These are phyloP conservation scores for Nematocida minor DNA, from an alignment of 371 early-diverging fungal species.

Conservation along the genomic window DNA sequence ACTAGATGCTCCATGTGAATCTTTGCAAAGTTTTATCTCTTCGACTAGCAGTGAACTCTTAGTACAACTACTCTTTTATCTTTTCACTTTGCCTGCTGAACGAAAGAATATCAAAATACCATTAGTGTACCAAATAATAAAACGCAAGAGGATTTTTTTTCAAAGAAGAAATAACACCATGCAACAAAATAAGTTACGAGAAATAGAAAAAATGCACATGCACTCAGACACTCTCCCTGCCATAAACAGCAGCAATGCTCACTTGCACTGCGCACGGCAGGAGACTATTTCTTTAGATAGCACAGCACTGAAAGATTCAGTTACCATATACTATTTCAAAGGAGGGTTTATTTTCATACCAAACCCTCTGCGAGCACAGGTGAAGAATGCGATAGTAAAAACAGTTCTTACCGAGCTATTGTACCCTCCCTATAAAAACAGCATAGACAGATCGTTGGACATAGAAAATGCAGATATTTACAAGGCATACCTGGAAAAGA, in stretches of 20 bases:
- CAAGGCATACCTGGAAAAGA: not conserved
- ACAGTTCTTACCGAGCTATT: slow-evolving; percentile 16
- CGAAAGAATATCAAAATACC: too few species aligned
- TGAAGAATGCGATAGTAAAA: not conserved
- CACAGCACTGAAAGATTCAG: slow-evolving; percentile 1
- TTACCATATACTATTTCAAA: slow-evolving; percentile 20
- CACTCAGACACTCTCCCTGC: slow-evolving; percentile 9
- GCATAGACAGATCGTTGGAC: slow-evolving; percentile 37
- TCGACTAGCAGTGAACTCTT: too few species aligned
- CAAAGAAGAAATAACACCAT: too few species aligned
- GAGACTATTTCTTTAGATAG: not conserved
- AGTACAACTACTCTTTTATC: too few species aligned
- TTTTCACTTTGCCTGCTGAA: too few species aligned
- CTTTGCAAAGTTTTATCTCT: too few species aligned
- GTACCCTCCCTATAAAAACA: slow-evolving; percentile 46
- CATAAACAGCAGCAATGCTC: slow-evolving; percentile 20
- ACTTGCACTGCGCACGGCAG: not conserved
- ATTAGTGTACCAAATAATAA: too few species aligned
- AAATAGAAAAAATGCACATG: slow-evolving; percentile 31
- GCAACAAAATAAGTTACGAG: slow-evolving; percentile 9
- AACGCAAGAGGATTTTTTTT: too few species aligned
- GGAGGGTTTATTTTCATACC: slow-evolving; percentile 41
- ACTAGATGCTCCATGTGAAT: too few species aligned
- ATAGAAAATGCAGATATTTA: slow-evolving; percentile 16
- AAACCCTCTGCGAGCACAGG: not conserved